Conservation (phyloP, 1,139 yeast genomes). For the Kluyveromyces sp. region DNA sequence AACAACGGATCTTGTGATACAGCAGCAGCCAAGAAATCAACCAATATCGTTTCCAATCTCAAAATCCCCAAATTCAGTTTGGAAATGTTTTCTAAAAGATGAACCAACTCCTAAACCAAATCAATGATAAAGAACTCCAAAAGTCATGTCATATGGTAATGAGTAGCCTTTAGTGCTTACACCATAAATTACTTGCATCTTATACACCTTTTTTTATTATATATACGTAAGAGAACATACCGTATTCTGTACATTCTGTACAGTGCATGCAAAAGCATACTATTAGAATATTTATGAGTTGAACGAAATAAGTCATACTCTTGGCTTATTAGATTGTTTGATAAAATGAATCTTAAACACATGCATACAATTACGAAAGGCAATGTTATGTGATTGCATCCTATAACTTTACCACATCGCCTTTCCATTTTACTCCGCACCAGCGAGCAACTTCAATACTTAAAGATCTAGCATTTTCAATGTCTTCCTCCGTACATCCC, state of each 20-base stretch:
- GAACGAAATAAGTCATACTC: no score
- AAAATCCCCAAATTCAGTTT: slow-evolving; percentile 15
- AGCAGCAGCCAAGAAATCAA: neutral
- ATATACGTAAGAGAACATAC: neutral
- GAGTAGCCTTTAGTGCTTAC: no score
- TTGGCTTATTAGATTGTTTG: no score
- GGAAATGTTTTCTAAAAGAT: slow-evolving; percentile 18
- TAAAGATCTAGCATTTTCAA: slow-evolving; percentile 51
- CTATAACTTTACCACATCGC: slow-evolving; percentile 24
- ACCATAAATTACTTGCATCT: no score
- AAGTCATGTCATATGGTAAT: no score
- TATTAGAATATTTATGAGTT: no score
- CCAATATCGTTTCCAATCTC: slow-evolving; percentile 2
- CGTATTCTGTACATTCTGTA: neutral
- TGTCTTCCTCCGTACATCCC: slow-evolving; percentile 63
- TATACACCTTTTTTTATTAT: neutral
- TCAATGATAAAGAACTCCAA: neutral
- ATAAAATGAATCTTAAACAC: no score
- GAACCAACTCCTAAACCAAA: neutral
- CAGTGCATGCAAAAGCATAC: neutral
- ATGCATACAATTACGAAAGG: no score
- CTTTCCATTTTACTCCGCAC: slow-evolving; percentile 65
- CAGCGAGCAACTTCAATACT: slow-evolving; percentile 63
- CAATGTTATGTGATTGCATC: neutral
- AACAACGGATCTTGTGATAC: neutral